Conservation (phyloP, 1,284 basidiomycete genomes). For the Gastroboletus turbinatus region DNA sequence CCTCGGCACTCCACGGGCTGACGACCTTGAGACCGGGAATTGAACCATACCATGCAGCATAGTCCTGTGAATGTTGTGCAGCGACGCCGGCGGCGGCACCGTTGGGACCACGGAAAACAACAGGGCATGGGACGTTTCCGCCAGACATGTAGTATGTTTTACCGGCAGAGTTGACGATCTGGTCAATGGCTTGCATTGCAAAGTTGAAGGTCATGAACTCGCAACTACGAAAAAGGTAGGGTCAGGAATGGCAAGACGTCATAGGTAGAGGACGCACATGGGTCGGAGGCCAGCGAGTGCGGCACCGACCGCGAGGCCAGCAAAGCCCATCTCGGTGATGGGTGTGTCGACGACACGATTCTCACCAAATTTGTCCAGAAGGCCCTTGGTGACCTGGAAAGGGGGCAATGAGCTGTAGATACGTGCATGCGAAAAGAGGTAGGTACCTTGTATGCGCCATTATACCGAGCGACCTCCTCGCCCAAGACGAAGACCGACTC, state of each 20-base stretch:
- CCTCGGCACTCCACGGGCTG: slow-evolving; percentile 95
- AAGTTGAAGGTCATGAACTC: slow-evolving; percentile 99
- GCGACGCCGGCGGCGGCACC: slow-evolving; percentile 97
- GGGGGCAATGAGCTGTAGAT: slow-evolving; percentile 5
- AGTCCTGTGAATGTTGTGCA: slow-evolving; percentile 93
- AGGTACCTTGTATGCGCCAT: slow-evolving; percentile 96
- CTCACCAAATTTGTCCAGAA: slow-evolving; percentile 99
- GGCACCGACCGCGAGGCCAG: slow-evolving; percentile 94
- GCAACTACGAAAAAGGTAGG: slow-evolving; percentile 55
- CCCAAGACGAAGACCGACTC: slow-evolving; percentile 95
- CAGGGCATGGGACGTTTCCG: slow-evolving; percentile 95
- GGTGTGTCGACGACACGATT: slow-evolving; percentile 97
- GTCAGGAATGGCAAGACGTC: slow-evolving; percentile 10
- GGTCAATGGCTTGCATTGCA: slow-evolving; percentile 97
- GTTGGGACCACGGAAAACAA: slow-evolving; percentile 99
- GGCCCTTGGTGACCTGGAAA: slow-evolving; percentile 88
- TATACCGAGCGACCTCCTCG: slow-evolving; percentile 98
- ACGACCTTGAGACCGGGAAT: slow-evolving; percentile 98
- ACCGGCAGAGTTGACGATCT: slow-evolving; percentile 99
- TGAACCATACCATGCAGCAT: slow-evolving; percentile 93
- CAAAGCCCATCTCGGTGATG: slow-evolving; percentile 99
- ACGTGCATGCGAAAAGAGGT: slow-evolving; percentile 1
- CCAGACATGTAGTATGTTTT: slow-evolving; percentile 99
- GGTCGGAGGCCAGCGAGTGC: slow-evolving; percentile 94
- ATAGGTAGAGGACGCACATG: slow-evolving; percentile 50